A percentile compares a stretch with the other conserved stretches of the same genome.
phyloP scores from a whole-genome alignment of 306 rosid genomes.

The Prunus fruticosa region DNA sequence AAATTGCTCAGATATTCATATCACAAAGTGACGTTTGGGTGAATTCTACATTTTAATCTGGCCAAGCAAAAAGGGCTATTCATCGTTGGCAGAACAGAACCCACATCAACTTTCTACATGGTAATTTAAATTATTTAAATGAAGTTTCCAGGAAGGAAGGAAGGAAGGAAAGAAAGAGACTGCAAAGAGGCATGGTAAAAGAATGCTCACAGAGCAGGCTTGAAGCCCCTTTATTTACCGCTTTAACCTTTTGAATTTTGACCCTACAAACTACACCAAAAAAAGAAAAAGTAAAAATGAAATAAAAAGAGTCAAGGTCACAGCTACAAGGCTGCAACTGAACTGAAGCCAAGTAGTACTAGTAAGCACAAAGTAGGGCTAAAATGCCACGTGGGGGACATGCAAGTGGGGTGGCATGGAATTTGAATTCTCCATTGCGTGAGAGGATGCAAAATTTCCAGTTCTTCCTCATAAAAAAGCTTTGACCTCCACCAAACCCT shows the following conservation, averaged over 20 bases:
- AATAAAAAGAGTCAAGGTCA: no score
- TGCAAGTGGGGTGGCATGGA: background rate
- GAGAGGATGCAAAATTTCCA: no score
- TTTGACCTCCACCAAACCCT: background rate
- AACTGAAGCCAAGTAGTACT: background rate
- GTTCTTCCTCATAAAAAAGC: background rate
- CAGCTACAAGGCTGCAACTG: background rate
- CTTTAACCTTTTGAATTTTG: background rate
- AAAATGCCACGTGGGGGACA: background rate
- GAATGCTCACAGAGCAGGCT: background rate
- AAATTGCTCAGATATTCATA: background rate
- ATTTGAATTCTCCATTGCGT: no score
- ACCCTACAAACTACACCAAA: background rate
- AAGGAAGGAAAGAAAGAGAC: background rate
- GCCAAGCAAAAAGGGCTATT: background rate
- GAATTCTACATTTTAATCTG: background rate
- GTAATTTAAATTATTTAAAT: no score
- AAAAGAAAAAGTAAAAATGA: background rate
- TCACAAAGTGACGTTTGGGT: background rate
- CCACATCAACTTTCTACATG: background rate
- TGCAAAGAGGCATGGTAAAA: background rate
- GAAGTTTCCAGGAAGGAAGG: background rate
- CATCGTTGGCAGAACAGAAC: background rate
- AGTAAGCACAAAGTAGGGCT: background rate
- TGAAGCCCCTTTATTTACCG: background rate